Base-by-base conservation (phyloP, 2,329 filamentous ascomycete genomes). In the Talaromyces sp. region DNA sequence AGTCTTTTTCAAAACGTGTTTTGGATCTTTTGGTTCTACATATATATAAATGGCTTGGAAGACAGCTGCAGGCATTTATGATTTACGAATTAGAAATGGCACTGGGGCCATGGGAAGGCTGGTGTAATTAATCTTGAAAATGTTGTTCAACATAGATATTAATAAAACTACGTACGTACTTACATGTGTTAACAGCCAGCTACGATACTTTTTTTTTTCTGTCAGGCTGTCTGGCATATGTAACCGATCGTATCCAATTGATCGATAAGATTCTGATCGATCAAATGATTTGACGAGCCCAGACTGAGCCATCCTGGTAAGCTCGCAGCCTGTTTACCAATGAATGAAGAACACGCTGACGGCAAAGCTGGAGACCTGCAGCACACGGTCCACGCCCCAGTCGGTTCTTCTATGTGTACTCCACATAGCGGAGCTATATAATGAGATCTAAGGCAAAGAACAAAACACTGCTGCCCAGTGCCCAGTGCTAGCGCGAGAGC, bases 311-410 rank as follows among this genome's bases (percentile, higher is more conserved):
- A 39, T 39, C 36, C 36, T 7, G 2, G 36, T 39, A 2, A 39
- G n/a, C 17, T 39, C 36, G n/a, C 36, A 39, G 17, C 36, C 17
- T n/a, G 17, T 42, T 55, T 56, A 42, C 58, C 58, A 60, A 60
- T 60, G 42, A 60, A 39, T 30, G 49, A 36, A 33, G 47, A 42
- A 52, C 59, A 60, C 59, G 54, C 32, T 27, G 17, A 19, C 52
- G 36, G 17, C 10, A 25, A 36, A n/a, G 42, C 33, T 47, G 8
- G 19, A 22, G 42, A n/a, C 22, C 22, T 47, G 44, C 44, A 47
- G n/a, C 19, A 44, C 42, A 47, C 22, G 44, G 44, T 25, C 44
- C 44, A 47, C 44, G 11, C 44, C 44, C 19, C 42, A 47, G 42
- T 47, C 42, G 42, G 42, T 7, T 11, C 4, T 22, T 6, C 7